Conservation (phyloP, 495 filamentous ascomycete species). For the Achaetomiella virescens region DNA sequence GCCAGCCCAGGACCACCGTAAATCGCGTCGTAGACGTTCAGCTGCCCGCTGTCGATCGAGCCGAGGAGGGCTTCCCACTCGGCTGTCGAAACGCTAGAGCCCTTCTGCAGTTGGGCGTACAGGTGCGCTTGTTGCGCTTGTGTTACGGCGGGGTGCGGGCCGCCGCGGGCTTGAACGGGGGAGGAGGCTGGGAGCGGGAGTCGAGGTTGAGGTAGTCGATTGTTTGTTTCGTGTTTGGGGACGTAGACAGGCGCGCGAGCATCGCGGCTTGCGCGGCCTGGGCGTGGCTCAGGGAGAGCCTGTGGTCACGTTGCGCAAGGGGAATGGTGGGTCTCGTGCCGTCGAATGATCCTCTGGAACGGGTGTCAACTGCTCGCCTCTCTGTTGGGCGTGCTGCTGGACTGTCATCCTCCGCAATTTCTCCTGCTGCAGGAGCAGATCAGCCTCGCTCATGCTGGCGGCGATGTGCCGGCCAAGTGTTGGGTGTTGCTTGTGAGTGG, state of each 20-base stretch:
- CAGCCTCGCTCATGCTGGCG: constrained; percentile 46
- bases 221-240: constrained; percentile 26
- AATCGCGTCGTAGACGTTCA: constrained; percentile 78
- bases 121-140: constrained; percentile 23
- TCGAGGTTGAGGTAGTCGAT: constrained; percentile 39
- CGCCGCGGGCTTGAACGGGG: constrained; percentile 30
- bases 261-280: constrained; percentile 29
- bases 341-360: constrained; percentile 38
- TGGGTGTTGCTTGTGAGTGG: constrained; percentile 13
- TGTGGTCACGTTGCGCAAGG: constrained; percentile 34
- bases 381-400: constrained; percentile 17
- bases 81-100: constrained; percentile 44
- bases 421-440: constrained; percentile 47
- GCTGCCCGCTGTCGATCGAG: constrained; percentile 68
- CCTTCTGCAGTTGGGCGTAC: constrained; percentile 27
- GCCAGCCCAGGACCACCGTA: constrained; percentile 61
- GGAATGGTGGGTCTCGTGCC: constrained; percentile 27
- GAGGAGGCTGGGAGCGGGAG: constrained; percentile 34
- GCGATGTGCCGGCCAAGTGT: constrained; percentile 32
- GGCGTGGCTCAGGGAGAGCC: constrained; percentile 35
- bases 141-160: constrained; percentile 18
- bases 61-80: constrained; percentile 78
- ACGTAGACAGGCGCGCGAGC: constrained; percentile 26
- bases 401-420: constrained; percentile 46
- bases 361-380: constrained; percentile 27